These are phyloP conservation scores for Suhomyces tanzawaensis DNA, from an alignment of 805 yeast genomes.

Conservation along the genomic window DNA sequence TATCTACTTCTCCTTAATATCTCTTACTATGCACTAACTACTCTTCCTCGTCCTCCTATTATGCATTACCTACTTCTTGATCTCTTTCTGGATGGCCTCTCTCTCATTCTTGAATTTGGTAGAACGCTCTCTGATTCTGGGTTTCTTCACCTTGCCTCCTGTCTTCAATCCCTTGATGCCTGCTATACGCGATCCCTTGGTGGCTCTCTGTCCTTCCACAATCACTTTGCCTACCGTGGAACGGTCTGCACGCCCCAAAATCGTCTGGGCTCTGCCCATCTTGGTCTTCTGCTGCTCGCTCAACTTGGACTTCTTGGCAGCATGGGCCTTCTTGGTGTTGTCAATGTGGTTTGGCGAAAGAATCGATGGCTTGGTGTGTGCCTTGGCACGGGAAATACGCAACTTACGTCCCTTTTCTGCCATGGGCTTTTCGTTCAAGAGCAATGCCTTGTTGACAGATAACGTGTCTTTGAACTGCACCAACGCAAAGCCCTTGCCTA, in stretches of 20 bases:
- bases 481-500: slow-evolving; percentile 97
- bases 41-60: too few relatives aligned
- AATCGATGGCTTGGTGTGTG: slow-evolving; percentile 39
- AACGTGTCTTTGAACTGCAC: slow-evolving; percentile 79
- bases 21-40: too few relatives aligned
- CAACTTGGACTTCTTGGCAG: slow-evolving; percentile 30
- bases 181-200: slow-evolving; percentile 57
- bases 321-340: slow-evolving; percentile 26
- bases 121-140: slow-evolving; percentile 56
- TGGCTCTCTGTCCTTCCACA: slow-evolving; percentile 78
- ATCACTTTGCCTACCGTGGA: slow-evolving; percentile 57
- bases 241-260: slow-evolving; percentile 78
- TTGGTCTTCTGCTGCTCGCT: slow-evolving; percentile 70
- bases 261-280: slow-evolving; percentile 73
- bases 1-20: background rate
- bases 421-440: slow-evolving; percentile 68
- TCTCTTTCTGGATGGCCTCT: slow-evolving; percentile 18
- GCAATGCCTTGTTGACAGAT: slow-evolving; percentile 76
- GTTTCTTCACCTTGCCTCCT: slow-evolving; percentile 48
- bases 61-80: slow-evolving; percentile 5
- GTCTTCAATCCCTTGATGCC: slow-evolving; percentile 58
- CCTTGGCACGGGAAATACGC: slow-evolving; percentile 64
- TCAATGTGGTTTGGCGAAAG: slow-evolving; percentile 45
- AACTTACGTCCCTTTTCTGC: slow-evolving; percentile 52
- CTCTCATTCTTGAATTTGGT: slow-evolving; percentile 47